Base-by-base conservation (phyloP, 2,329 filamentous ascomycete genomes). In the Lithohypha guttulata region DNA sequence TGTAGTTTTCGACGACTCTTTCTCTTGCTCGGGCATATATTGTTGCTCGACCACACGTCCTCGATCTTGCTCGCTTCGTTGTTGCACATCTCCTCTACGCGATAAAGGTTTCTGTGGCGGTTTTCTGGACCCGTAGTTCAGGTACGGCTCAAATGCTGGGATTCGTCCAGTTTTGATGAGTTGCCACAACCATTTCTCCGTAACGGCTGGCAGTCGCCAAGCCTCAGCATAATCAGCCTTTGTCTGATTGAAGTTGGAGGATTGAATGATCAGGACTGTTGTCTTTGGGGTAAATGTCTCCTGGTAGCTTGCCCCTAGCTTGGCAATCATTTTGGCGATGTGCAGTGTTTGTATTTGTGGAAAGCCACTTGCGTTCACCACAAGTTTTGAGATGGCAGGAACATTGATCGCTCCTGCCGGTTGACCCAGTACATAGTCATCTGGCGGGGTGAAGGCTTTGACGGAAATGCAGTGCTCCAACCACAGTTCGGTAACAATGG, bases 381-480 rank as follows among this genome's bases (percentile, higher is more conserved):
- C 73, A 46, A 95, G 62, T n/a, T 62, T 66, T 7, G 72, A 60
- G 52, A 94, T 89, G 69, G 69, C 70, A 55, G 60, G 57, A 26
- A 93, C 75, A 25, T 77, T 81, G 48, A 84, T 81, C 20, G 65
- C 62, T 4, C 76, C 69, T 45, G 95, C 83, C 2, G 91, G 86
- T 5, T 75, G 76, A 42, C 84, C 86, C 17, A 93, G 71, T 27
- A 83, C 70, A 55, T 91, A 77, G 3, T 74, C 67, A 36, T 68
- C 64, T 4, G 86, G 84, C 20, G 81, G 66, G 32, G 84, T 68
- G 50, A 89, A 73, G 18, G 63, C 65, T 58, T 84, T 91, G 47
- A 75, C 75, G 55, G 87, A 78, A 26, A 98, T 65, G 56, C 89
- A 96, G 33, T 77, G 76, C 61, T 98, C 91, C 37, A 98, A 70